Base-by-base conservation (phyloP, 768 basidiomycete species). In the Boletus tomentosulus region DNA sequence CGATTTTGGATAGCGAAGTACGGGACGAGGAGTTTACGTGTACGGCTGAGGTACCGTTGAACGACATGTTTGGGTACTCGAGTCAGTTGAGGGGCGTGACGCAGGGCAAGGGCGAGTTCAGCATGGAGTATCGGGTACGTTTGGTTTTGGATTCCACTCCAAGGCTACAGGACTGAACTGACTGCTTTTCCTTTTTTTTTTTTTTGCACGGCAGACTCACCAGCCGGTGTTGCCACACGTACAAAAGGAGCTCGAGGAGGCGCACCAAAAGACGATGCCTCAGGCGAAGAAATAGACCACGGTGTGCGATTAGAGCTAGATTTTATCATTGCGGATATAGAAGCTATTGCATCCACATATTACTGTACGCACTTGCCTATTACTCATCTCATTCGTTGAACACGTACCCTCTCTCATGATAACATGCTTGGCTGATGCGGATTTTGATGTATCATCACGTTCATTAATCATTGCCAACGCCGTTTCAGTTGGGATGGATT, bases 21-120 rank as follows among this genome's bases (percentile, higher is more conserved):
- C 85, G 96, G 41, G 95, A 97, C 60, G 97, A 98, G 61, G 96
- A 99, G 72, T 98, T 99, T 66, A 92, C 91, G 5, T 81, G 87
- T 51, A 78, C 81, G 28, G 93, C 92, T 22, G 96, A 98, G 66
- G 95, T 99, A 12, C 86, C 92, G 8, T 70, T 99, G 71, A 97
- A 93, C 70, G 96, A 98, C 62, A 98, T 98, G 96, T 99, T 99
- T 66, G 91, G 92, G 16, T 98, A 98, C 69, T 95, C 94, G 35
- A 92, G 86, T 63, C 89, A 92, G 62, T 77, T 98, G 43, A 84
- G 96, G 54, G 96, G 96, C 3, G 85, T 83, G 53, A 99, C 97
- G 0, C 97, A 98, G 73, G 97, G 96, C 64, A 98, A 99, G 76
- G 94, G 93, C 62, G 86, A 89, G 74, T 89, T 86, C 58, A 85